A percentile compares a stretch with the other conserved stretches of the same genome.
phyloP scores from a whole-genome alignment of 495 filamentous ascomycete species.

The Aspergillus steynii region DNA sequence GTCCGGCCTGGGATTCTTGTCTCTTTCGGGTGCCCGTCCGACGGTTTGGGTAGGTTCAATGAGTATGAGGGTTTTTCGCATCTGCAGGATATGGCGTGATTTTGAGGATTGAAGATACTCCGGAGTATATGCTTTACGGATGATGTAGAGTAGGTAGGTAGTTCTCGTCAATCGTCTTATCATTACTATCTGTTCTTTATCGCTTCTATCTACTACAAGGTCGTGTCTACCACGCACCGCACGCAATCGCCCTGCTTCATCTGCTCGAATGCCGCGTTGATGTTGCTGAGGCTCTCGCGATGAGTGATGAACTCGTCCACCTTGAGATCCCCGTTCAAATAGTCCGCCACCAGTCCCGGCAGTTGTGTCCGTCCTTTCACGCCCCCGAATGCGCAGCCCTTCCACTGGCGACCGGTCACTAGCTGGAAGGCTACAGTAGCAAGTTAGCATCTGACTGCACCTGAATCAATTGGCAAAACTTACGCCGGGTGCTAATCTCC shows the following conservation, averaged over 20 bases:
- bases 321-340: constrained; percentile 86
- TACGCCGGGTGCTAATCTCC: constrained; percentile 94
- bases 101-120: too few relatives aligned
- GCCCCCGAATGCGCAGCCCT: constrained; percentile 94
- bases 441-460: not conserved
- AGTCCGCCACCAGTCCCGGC: constrained; percentile 84
- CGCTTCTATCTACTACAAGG: constrained; percentile 10
- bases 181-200: too few relatives aligned
- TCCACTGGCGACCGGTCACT: constrained; percentile 97
- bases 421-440: constrained; percentile 82
- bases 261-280: constrained; percentile 86
- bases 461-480: constrained; percentile 37
- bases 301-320: constrained; percentile 99
- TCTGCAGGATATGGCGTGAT: not conserved
- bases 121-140: too few relatives aligned
- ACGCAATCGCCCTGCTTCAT: constrained; percentile 98
- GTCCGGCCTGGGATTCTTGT: not conserved
- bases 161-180: too few relatives aligned
- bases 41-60: not conserved
- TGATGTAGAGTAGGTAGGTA: too few relatives aligned
- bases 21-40: not conserved
- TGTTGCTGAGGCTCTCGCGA: constrained; percentile 73
- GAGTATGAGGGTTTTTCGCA: too few relatives aligned
- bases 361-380: constrained; percentile 97
- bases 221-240: constrained; percentile 66